Percentiles rank a stretch among this genome's conserved stretches.
Evolutionary conservation across 148 eudicot species (phyloP).

Genomic region (Diospyros kaki): DNA sequence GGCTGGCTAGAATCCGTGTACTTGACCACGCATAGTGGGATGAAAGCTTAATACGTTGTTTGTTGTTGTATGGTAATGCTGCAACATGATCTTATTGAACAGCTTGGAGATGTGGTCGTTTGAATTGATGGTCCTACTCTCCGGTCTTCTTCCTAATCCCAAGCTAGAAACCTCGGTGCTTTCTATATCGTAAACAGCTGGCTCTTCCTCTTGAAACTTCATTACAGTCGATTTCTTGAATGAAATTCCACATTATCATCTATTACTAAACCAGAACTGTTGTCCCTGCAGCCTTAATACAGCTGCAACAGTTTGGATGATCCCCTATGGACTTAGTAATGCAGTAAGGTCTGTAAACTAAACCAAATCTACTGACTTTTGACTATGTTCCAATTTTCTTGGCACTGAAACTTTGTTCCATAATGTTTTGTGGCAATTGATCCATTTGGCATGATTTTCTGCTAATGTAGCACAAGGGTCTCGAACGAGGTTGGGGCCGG

Average conservation of each 20-base stretch:
- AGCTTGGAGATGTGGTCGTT: conserved; percentile 92
- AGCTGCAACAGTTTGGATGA: conserved; percentile 64
- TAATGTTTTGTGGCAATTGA: too few relatives aligned
- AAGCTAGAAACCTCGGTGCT: conserved; percentile 82
- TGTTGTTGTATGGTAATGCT: not conserved
- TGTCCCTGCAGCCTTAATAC: conserved; percentile 58
- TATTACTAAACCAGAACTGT: not conserved
- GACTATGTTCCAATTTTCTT: not conserved
- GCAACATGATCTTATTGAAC: conserved; percentile 2
- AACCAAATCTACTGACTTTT: not conserved
- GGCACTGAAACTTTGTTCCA: too few relatives aligned
- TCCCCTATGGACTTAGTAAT: conserved; percentile 75
- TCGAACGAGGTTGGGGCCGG: conserved; percentile 80
- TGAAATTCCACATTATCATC: not conserved
- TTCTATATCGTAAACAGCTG: conserved; percentile 50
- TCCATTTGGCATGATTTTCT: not conserved
- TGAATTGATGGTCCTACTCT: conserved; percentile 74
- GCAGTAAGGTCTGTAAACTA: conserved; percentile 52
- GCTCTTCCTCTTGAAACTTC: not conserved
- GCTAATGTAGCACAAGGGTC: conserved; percentile 48
- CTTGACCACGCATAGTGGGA: too few relatives aligned
- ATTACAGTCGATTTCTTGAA: not conserved
- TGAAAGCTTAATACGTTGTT: too few relatives aligned
- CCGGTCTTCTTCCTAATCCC: conserved; percentile 96
- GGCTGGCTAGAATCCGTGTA: not conserved